Base-by-base conservation (phyloP, 306 rosid species). In the Argentina anserina region DNA sequence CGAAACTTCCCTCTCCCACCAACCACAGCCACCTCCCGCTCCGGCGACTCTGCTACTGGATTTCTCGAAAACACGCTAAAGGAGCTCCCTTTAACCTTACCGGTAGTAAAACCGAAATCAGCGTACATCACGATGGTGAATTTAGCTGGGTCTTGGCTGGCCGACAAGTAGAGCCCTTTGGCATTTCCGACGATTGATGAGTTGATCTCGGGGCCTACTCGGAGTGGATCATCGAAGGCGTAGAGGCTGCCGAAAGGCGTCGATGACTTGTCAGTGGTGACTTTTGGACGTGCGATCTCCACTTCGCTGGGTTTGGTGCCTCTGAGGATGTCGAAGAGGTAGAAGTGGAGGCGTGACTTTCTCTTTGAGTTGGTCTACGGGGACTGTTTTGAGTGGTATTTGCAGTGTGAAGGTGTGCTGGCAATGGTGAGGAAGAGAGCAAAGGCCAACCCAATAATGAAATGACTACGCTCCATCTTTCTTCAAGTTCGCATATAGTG, bases 1-100 rank as follows among this genome's bases (percentile, higher is more conserved):
- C 75, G 49, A 33, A 85, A 85, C 81, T 49, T 68, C 25, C 89
- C 86, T 64, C 83, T 68, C 39, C 89, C 86, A 42, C 89, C 86
- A 3, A 85, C 86, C 46, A 85, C 67, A 7, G 84, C 85, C 37
- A 85, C 9, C 73, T 85, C 89, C 7, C 86, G 69, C 1, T 20
- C 59, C 28, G 59, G 6, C 2, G 55, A 15, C 79, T 85, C 83
- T 0, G 58, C 78, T 53, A 85, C 75, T 0, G 86, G 86, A 49
- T 86, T 86, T 73, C 87, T 81, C 1, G 87, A 86, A 3, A 74
- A 75, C 43, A 86, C 71, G 18, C 76, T 69, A 72, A 86, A 28
- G 0, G 87, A 86, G 65, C 90, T 86, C 0, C 87, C 82, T 0
- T 76, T 76, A 11, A 65, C 83, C 46, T 76, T 49, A 1, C 90